Evolutionary conservation across 2,329 filamentous ascomycete species (phyloP).

Genomic region (Biscogniauxia mediterranea): DNA sequence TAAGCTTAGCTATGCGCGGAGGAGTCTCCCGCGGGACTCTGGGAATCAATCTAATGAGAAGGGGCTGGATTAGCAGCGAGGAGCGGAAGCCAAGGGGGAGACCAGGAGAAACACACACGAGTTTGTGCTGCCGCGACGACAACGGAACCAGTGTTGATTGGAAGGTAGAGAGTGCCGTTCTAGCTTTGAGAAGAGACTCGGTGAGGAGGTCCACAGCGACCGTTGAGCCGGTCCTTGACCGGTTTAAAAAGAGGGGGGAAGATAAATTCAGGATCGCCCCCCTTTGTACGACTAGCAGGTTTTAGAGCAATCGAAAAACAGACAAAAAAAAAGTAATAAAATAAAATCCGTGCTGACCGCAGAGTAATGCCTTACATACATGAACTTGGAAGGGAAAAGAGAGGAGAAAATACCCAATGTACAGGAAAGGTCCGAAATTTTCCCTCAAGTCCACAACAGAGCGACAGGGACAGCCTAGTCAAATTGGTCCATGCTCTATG

Average conservation of each 20-base stretch:
- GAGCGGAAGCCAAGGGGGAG: conserved; percentile 22
- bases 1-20: conserved; percentile 12
- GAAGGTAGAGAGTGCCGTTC: conserved; percentile 25
- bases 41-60: conserved; percentile 19
- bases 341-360: conserved; percentile 17
- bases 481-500: not conserved
- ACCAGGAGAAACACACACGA: conserved; percentile 22
- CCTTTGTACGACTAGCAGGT: conserved; percentile 21
- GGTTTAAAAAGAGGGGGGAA: conserved; percentile 33
- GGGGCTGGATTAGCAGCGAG: conserved; percentile 20
- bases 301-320: conserved; percentile 22
- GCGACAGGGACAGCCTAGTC: conserved; percentile 10
- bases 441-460: conserved; percentile 7
- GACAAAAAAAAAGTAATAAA: conserved; percentile 17
- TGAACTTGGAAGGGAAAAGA: conserved; percentile 5
- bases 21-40: conserved; percentile 7
- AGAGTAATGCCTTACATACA: conserved; percentile 4
- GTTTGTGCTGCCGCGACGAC: conserved; percentile 26
- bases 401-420: conserved; percentile 7
- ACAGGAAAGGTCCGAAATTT: conserved; percentile 15
- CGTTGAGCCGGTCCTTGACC: conserved; percentile 32
- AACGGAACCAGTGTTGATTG: conserved; percentile 29
- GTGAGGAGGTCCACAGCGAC: conserved; percentile 31
- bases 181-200: conserved; percentile 28
- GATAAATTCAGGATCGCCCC: conserved; percentile 18